Base-by-base conservation (phyloP, 1,284 basidiomycete genomes). In the Ustilago tritici region DNA sequence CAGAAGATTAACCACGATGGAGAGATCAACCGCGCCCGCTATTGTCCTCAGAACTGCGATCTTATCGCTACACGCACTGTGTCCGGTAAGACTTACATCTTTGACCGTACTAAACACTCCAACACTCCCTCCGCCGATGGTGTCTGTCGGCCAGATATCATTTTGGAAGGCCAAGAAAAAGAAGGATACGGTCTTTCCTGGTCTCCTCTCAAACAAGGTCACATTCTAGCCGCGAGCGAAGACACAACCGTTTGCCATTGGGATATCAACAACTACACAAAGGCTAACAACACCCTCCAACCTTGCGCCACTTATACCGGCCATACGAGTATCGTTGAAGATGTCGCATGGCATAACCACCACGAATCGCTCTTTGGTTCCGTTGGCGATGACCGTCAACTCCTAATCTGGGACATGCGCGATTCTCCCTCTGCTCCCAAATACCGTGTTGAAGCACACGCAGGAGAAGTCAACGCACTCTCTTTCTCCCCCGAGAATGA, bases 41-140 rank as follows among this genome's bases (percentile, higher is more conserved):
- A 99, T 87, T 98, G 98, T 94, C 97, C 97, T 15, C 96, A 98
- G 87, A 99, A 99, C 85, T 93, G 94, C 7, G 94, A 99, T 87
- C 87, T 99, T 78, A 94, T 99, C 76, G 97, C 97, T 2, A 99
- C 96, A 10, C 96, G 98, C 80, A 89, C 95, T 11, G 91, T 96
- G 9, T 91, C 90, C 6, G 97, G 97, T 15, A 93, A 96, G 78
- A 94, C 98, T 11, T 90, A 93, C 76, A 88, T 99, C 41, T 99
- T 99, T 87, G 97, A 99, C 88, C 89, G 97, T 66, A 99, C 97
- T 55, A 98, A 98, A 87, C 96, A 99, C 87, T 91, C 94, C 75
- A 95, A 92, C 82, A 93, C 95, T 82, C 95, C 96, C 1, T 93
- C 94, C 81, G 90, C 91, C 36, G 93, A 93, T 15, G 84, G 83